Evolutionary conservation across 2,329 filamentous ascomycete genomes (phyloP), one percentile per base, ranked within the genome.

Genomic region (Seiridium unicorne): DNA sequence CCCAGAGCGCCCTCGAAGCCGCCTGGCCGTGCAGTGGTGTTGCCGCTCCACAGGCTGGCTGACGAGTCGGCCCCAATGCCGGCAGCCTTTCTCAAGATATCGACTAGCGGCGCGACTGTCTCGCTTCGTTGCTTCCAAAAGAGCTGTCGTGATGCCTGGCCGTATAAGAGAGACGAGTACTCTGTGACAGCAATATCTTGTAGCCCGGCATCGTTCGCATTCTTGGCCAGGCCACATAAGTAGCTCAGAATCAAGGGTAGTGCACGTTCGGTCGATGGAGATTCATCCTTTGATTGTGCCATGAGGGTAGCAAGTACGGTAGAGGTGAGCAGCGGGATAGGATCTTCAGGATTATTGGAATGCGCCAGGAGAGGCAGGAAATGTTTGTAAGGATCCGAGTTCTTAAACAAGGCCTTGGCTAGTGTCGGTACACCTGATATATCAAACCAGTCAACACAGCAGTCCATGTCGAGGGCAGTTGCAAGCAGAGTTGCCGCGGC

Each of bases 131-230:
- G 92, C 64, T 90, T 86, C 95, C 95, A 99, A 78, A 98, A 98
- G 59, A 95, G 83, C 66, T 89, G 83, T 64, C 95, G 86, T 3
- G 93, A 86, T 60, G 86, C 86, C 62, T 82, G 85, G 44, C 88
- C 91, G 62, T 92, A 89, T 38, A 99, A 82, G 38, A 99, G 81
- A 26, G 90, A 84, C 42, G 95, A 97, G 76, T 94, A 96, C 72
- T 94, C 87, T 70, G 95, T 91, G 10, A 98, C 93, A 34, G 93
- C 94, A 71, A 98, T 97, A 72, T 99, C 95, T 76, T 99, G 95
- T 60, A 96, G 83, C 44, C 92, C 92, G 59, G 91, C 90, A 76
- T 99, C 95, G 60, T 62, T 70, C 47, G 90, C 85, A 72, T 89
- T 92, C 80, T 93, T 93, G 61, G 91, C 88, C 59, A 98, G 82